Evolutionary conservation across 202 grass and related monocot genomes (phyloP), one percentile per base, ranked within the genome.

Genomic region (Cymbopogon flexuosus): DNA sequence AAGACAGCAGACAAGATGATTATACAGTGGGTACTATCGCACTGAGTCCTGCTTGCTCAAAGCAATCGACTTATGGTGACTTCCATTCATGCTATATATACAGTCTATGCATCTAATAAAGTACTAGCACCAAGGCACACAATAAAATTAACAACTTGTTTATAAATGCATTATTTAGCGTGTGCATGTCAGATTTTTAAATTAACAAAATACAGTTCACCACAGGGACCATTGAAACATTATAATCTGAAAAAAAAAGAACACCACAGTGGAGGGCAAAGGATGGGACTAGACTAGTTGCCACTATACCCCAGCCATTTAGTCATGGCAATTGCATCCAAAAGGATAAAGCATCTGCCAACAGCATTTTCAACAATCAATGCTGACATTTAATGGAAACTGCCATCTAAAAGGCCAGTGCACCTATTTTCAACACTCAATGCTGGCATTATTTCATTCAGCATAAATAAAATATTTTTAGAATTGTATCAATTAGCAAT

Each of bases 381-480:
- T n/a, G n/a, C n/a, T n/a, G n/a, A n/a, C n/a, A n/a, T n/a, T n/a
- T n/a, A n/a, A n/a, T 77, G 42, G 16, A 9, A 77, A 40, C 65
- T 77, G 22, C 41, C 41, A 88, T 68, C 18, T 78, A 15, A 66
- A 65, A 79, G 30, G 46, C 2, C n/a, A 78, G 49, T 37, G 10
- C 29, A 66, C 3, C 46, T 12, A 52, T 21, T 19, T 46, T 37
- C 3, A 66, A 73, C 24, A 84, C 5, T 63, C 35, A 79, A 29
- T 73, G 35, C 35, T 62, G 61, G 14, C 18, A 57, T 56, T 59
- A 58, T 57, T 72, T 21, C 22, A 76, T 36, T 80, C 54, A 65
- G 3, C 9, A 68, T 14, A 79, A 73, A 69, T 9, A 29, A 81
- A 67, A 33, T 52, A 54, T 63, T 75, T 34, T 67, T 80, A 49